A percentile compares a stretch with the other conserved stretches of the same genome.
Conservation (phyloP, 495 filamentous ascomycete genomes). For the Letharia columbiana region DNA sequence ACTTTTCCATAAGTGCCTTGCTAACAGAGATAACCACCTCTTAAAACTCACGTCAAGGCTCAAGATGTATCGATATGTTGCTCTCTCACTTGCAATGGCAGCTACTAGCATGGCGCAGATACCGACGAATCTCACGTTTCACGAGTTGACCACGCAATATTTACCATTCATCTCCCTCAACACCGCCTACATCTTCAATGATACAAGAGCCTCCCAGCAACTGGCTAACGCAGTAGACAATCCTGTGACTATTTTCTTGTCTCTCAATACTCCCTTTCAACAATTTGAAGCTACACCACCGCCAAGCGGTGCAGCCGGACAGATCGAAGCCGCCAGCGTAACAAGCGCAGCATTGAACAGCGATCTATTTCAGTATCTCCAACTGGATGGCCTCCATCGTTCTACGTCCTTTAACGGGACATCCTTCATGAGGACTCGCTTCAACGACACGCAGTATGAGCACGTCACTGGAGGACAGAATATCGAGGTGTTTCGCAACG, state of each 20-base stretch:
- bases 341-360: not conserved
- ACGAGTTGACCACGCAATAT: not conserved
- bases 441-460: conserved; percentile 6
- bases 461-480: not conserved
- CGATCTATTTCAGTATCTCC: conserved; percentile 12
- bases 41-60: not conserved
- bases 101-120: not conserved
- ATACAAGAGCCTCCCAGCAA: conserved; percentile 8
- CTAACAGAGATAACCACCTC: not conserved
- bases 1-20: not conserved
- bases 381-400: conserved; percentile 5
- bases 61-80: conserved; percentile 2
- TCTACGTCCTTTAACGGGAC: conserved; percentile 3
- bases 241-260: conserved; percentile 6
- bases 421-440: not conserved
- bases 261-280: conserved; percentile 1
- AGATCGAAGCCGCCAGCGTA: not conserved
- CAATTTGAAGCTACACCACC: not conserved
- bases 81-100: not conserved
- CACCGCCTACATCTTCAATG: conserved; percentile 1
- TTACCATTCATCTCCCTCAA: conserved; percentile 3
- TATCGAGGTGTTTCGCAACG: conserved; percentile 8
- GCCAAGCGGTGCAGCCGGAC: not conserved
- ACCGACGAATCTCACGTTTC: conserved; percentile 3
- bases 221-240: conserved; percentile 1